Conservation (phyloP, 257 asterid species). For the Jacaranda copaia region DNA sequence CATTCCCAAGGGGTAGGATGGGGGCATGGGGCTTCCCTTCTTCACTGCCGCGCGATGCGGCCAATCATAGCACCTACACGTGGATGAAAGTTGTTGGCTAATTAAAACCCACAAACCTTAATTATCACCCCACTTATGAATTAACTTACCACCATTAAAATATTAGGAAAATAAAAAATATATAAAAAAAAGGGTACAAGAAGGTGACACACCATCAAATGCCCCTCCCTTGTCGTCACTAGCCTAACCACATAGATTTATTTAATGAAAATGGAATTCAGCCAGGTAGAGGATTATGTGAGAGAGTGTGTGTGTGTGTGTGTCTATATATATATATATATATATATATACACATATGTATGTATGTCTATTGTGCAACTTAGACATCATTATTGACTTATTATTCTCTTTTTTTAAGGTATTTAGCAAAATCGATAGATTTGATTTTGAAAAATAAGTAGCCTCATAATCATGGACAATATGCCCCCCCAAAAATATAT, state of each 20-base stretch:
- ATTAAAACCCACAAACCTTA: slow-evolving; percentile 35
- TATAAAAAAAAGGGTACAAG: background rate
- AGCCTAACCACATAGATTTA: background rate
- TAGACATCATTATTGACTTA: background rate
- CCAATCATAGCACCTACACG: slow-evolving; percentile 33
- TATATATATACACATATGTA: too few relatives aligned
- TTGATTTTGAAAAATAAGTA: too few relatives aligned
- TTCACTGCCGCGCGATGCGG: slow-evolving; percentile 35
- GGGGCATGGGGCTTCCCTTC: background rate
- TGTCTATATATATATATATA: too few relatives aligned
- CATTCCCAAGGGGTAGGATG: background rate
- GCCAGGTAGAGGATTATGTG: too few relatives aligned
- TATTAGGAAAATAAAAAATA: background rate
- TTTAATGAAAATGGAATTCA: background rate
- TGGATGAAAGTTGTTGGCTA: slow-evolving; percentile 30
- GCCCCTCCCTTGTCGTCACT: background rate
- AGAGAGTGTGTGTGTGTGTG: too few relatives aligned
- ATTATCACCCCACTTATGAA: slow-evolving; percentile 26
- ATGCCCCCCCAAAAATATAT: too few relatives aligned
- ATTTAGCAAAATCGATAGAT: too few relatives aligned
- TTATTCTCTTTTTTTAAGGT: too few relatives aligned
- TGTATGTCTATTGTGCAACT: too few relatives aligned
- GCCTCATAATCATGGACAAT: too few relatives aligned
- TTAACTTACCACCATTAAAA: slow-evolving; percentile 5
- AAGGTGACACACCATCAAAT: slow-evolving; percentile 30